A percentile compares a stretch with the other conserved stretches of the same genome.
Conservation (phyloP, 1,284 basidiomycete genomes). For the Ceratorhiza oryzae-sativae region DNA sequence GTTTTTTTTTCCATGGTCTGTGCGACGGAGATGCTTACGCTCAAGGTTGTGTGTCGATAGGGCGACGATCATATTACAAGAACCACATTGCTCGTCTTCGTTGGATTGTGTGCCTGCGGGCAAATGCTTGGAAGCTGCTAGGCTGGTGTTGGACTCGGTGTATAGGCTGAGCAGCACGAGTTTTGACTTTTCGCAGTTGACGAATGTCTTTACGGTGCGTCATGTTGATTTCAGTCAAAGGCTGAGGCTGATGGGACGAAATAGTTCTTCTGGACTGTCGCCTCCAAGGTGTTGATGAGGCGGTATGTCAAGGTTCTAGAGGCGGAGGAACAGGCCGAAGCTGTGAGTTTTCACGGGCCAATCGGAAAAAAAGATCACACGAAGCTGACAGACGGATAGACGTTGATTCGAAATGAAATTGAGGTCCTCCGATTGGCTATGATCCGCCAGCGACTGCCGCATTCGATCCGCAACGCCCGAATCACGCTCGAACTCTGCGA, state of each 20-base stretch:
- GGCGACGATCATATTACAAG: constrained; percentile 33
- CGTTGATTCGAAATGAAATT: constrained; percentile 35
- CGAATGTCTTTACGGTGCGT: constrained; percentile 26
- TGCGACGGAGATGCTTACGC: too few species aligned
- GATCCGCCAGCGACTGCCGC: constrained; percentile 26
- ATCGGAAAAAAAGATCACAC: too few species aligned
- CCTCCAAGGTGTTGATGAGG: constrained; percentile 31
- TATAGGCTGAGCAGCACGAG: constrained; percentile 22
- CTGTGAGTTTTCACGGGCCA: constrained; percentile 1
- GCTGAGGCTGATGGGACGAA: background rate
- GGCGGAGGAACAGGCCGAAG: constrained; percentile 25
- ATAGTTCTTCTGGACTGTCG: constrained; percentile 31
- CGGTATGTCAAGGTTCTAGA: constrained; percentile 16
- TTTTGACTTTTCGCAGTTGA: constrained; percentile 31
- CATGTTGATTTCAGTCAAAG: too few species aligned
- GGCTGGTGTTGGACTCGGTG: constrained; percentile 14
- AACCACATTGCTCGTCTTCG: constrained; percentile 15
- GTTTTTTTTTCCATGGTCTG: background rate
- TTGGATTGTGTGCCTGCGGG: constrained; percentile 1
- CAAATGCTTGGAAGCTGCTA: constrained; percentile 9
- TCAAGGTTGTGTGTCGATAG: background rate
- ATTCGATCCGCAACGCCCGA: constrained; percentile 2
- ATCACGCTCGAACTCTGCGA: constrained; percentile 20
- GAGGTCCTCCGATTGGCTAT: constrained; percentile 8
- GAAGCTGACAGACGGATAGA: background rate